Evolutionary conservation across 2,329 filamentous ascomycete species (phyloP), one percentile per base, ranked within the genome.

Genomic region (Fusarium floridanum): DNA sequence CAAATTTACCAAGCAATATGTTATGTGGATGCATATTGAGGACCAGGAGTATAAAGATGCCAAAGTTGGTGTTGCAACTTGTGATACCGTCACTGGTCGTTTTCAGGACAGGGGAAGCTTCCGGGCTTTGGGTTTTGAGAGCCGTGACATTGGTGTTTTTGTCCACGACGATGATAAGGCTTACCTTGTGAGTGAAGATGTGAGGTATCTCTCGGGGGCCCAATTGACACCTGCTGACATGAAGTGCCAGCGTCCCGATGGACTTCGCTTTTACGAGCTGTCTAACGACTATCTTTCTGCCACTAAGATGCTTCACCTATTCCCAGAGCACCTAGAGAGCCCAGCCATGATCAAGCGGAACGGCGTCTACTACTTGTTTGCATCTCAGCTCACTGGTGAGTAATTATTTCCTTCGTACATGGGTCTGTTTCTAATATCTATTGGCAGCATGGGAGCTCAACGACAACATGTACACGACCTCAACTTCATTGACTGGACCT

Each of bases 1-100:
- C 74, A 87, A 89, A n/a, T 82, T 82, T 22, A 92, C 90, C 0
- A 76, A 81, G 6, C 88, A 90, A 73, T 93, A 91, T 80, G 90
- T 93, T 27, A 84, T 93, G 80, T 93, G 89, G 85, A 87, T 93
- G 85, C 91, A 93, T 78, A 91, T 92, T 61, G 91, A 93, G 78
- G 86, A 83, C 64, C 84, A 84, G 34, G 85, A 85, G 77, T 93
- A 93, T 73, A 85, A 84, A 3, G 91, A 92, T 45, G 91, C 91
- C 1, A 89, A 88, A 72, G 89, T 91, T 2, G 91, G 91, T 0
- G 90, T 93, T 11, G 91, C 91, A 0, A 90, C 87, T 0, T 86
- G 87, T 0, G 83, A 86, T 70, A 84, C 82, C 0, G 88, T 92
- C 2, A 92, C 91, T 76, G 91, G 91, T 2, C 82, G 85, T 36